phyloP scores from a whole-genome alignment of 139 green algal species.

The Tetradesmus lagerheimii region DNA sequence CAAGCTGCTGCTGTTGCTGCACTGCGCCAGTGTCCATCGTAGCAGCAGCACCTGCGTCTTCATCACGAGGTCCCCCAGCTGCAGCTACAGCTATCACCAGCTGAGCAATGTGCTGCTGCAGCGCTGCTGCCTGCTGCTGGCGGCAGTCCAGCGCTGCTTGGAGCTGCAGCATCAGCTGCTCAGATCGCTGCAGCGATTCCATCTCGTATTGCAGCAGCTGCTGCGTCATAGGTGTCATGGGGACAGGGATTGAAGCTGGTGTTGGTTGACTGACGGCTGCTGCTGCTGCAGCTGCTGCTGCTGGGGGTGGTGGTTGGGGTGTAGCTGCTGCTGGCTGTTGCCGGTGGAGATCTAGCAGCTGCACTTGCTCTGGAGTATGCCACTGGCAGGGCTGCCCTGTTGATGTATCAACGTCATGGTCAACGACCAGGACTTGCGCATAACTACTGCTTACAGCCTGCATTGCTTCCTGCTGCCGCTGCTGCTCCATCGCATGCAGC shows the following conservation, averaged over 20 bases:
- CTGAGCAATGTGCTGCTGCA: not conserved
- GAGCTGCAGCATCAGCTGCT: not conserved
- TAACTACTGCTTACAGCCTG: not conserved
- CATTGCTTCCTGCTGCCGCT: not conserved
- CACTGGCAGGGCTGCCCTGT: not conserved
- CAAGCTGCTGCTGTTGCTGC: not conserved
- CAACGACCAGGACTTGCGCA: conserved; percentile 6
- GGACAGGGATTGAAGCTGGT: not conserved
- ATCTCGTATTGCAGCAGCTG: conserved; percentile 16
- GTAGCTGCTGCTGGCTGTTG: not conserved
- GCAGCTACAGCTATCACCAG: not conserved
- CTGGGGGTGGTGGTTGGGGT: not conserved
- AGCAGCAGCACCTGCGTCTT: not conserved
- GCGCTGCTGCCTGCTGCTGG: not conserved
- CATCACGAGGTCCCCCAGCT: not conserved
- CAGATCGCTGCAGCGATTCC: not conserved
- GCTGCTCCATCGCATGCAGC: not conserved
- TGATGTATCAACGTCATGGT: not conserved
- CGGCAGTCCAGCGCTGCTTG: not conserved
- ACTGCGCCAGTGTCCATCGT: not conserved
- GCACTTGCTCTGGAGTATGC: not conserved
- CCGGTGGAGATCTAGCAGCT: not conserved
- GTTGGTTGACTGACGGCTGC: not conserved
- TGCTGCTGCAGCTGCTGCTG: not conserved
- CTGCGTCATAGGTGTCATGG: not conserved